phyloP scores from a whole-genome alignment of 495 filamentous ascomycete species.

The Podospora tetraspora region DNA sequence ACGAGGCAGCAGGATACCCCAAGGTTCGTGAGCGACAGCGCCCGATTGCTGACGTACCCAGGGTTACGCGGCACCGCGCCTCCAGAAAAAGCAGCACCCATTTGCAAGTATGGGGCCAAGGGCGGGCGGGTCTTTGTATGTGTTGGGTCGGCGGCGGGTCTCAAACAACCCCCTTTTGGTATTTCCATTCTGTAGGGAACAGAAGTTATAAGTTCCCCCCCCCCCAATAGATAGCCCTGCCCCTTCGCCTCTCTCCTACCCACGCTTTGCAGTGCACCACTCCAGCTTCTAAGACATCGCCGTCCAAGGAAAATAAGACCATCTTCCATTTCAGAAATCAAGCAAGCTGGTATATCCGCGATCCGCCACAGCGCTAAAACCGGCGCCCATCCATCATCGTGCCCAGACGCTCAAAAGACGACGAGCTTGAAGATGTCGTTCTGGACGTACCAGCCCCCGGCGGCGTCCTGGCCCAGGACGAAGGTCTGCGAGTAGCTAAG shows the following conservation, averaged over 20 bases:
- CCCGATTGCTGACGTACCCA: slow-evolving; percentile 8
- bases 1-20: slow-evolving; percentile 4
- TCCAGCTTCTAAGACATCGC: slow-evolving; percentile 2
- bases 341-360: not conserved
- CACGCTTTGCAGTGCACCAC: slow-evolving; percentile 9
- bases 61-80: slow-evolving; percentile 14
- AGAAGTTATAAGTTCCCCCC: not conserved
- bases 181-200: not conserved
- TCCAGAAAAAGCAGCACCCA: not conserved
- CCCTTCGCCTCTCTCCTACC: not conserved
- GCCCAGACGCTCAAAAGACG: slow-evolving; percentile 42
- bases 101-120: not conserved
- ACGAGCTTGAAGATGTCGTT: slow-evolving; percentile 91
- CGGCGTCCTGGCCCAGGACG: slow-evolving; percentile 66
- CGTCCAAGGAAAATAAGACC: not conserved
- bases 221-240: not conserved
- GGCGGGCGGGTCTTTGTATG: not conserved
- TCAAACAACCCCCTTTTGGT: not conserved
- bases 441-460: slow-evolving; percentile 71
- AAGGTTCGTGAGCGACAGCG: not conserved
- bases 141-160: not conserved
- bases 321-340: not conserved
- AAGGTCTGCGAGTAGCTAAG: slow-evolving; percentile 86
- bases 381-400: not conserved
- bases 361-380: not conserved